Conservation (phyloP, 176 grass and related monocot genomes). For the Themeda triandra region DNA sequence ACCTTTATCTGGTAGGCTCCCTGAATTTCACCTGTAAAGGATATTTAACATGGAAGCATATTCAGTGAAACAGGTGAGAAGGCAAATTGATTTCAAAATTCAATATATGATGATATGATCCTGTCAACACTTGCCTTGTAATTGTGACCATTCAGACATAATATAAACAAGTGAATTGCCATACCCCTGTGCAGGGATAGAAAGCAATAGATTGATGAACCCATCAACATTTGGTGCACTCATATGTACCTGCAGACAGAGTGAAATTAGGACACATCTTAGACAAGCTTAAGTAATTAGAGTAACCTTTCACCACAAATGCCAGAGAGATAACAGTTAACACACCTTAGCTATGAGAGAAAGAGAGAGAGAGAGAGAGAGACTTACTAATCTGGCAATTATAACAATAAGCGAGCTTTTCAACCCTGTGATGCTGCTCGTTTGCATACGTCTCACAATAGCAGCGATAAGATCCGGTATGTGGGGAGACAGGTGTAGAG, state of each 20-base stretch:
- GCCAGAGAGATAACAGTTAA: neutral
- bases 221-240: constrained; percentile 83
- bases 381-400: constrained; percentile 84
- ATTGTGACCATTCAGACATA: constrained; percentile 90
- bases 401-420: constrained; percentile 92
- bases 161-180: constrained; percentile 72
- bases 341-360: neutral
- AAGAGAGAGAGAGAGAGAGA: neutral
- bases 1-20: constrained; percentile 98
- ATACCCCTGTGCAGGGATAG: constrained; percentile 63
- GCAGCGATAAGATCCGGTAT: constrained; percentile 76
- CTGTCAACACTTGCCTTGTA: constrained; percentile 56
- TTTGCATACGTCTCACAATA: constrained; percentile 85
- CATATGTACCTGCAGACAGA: constrained; percentile 77
- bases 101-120: neutral
- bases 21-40: constrained; percentile 80
- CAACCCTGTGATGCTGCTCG: constrained; percentile 71
- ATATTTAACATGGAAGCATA: constrained; percentile 18
- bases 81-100: constrained; percentile 8
- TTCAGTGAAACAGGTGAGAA: neutral
- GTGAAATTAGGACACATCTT: neutral
- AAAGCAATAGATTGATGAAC: constrained; percentile 86
- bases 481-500: constrained; percentile 70
- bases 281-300: neutral
- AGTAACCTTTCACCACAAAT: neutral